phyloP scores from a whole-genome alignment of 306 rosid genomes.

The Nissolia schottii region DNA sequence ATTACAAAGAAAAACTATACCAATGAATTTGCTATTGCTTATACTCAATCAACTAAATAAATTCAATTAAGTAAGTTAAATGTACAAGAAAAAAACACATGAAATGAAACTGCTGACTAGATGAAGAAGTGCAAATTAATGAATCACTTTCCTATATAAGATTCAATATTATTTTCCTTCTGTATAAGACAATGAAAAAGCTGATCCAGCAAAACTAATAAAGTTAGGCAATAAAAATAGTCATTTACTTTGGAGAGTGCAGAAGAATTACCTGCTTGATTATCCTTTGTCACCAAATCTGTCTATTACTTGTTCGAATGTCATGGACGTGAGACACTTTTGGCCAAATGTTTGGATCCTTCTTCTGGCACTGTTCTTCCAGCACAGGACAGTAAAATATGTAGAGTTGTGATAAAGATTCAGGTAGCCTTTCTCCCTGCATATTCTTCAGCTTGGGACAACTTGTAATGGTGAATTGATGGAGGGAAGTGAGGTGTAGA shows the following conservation, averaged over 20 bases:
- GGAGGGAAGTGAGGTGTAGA: not conserved
- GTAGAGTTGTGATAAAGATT: not conserved
- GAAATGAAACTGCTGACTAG: not conserved
- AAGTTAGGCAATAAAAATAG: no score
- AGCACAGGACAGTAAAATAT: not conserved
- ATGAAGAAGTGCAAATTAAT: not conserved
- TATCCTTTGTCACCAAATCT: not conserved
- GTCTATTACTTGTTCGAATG: not conserved
- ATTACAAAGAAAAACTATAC: no score
- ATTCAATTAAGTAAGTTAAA: no score
- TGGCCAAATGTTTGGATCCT: not conserved
- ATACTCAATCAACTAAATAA: not conserved
- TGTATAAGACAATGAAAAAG: no score
- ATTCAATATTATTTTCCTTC: no score
- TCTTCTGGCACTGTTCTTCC: not conserved
- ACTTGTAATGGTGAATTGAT: not conserved
- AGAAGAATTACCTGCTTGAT: not conserved
- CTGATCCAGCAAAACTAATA: no score
- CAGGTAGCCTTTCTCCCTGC: not conserved
- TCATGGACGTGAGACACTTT: not conserved
- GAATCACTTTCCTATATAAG: not conserved
- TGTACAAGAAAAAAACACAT: no score
- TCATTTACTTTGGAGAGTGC: not conserved
- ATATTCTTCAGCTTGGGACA: not conserved
- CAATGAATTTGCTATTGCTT: not conserved